Percentiles rank a stretch among this genome's conserved stretches.
Evolutionary conservation across 179 eudicot genomes (phyloP).

Genomic region (Beta corolliflora): DNA sequence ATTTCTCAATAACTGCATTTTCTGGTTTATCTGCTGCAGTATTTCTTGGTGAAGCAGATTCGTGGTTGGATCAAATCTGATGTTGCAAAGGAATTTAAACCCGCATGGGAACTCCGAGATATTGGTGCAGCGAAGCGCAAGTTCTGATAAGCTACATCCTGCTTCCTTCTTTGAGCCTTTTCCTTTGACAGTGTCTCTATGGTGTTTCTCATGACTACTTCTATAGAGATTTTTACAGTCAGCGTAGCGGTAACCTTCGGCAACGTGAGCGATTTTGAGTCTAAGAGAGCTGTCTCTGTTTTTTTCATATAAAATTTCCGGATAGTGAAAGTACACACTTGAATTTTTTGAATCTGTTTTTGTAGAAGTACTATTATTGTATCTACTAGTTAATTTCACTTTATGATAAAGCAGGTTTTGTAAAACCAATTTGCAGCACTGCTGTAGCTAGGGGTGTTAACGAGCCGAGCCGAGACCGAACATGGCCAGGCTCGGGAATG

Average conservation of each 20-base stretch:
- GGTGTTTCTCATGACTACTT: neutral
- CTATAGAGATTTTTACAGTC: constrained; percentile 10
- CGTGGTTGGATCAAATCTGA: constrained; percentile 51
- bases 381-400: neutral
- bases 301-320: no score
- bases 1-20: neutral
- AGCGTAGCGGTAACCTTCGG: constrained; percentile 12
- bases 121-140: constrained; percentile 9
- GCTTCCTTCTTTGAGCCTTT: neutral
- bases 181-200: constrained; percentile 17
- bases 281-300: constrained; percentile 1
- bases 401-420: neutral
- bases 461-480: no score
- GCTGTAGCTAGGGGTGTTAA: no score
- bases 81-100: constrained; percentile 44
- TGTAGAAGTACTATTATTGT: constrained; percentile 1
- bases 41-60: constrained; percentile 54
- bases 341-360: neutral
- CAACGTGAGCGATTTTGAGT: constrained; percentile 9
- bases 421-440: neutral
- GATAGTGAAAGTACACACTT: neutral
- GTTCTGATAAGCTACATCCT: constrained; percentile 10
- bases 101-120: constrained; percentile 58
- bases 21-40: constrained; percentile 37
- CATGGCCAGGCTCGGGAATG: no score